These are phyloP conservation scores for Eucalyptus curtisii DNA, from an alignment of 345 rosid genomes.

Conservation along the genomic window DNA sequence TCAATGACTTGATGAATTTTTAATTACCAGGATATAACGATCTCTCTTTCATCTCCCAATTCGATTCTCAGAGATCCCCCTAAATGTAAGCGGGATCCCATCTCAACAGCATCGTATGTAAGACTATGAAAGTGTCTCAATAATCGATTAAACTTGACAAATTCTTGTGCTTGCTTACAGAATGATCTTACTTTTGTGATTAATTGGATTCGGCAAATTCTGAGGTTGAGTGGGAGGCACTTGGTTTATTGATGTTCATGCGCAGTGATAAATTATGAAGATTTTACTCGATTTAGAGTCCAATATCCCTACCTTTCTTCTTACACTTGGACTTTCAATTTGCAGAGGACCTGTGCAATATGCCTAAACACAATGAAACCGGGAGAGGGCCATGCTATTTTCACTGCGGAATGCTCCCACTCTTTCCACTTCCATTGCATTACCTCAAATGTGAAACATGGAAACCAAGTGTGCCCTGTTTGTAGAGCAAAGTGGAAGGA, in stretches of 20 bases:
- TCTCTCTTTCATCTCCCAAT: not conserved
- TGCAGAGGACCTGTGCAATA: constrained; percentile 88
- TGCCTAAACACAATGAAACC: constrained; percentile 71
- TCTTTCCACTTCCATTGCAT: constrained; percentile 97
- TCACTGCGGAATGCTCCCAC: constrained; percentile 96
- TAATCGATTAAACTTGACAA: not conserved
- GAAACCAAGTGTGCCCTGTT: constrained; percentile 87
- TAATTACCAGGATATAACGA: not conserved
- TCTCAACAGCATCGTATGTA: not conserved
- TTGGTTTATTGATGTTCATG: not conserved
- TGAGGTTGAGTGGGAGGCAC: not conserved
- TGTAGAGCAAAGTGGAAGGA: constrained; percentile 95
- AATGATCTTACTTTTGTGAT: not conserved
- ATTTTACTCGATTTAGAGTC: not conserved
- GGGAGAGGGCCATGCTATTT: constrained; percentile 86
- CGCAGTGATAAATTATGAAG: constrained; percentile 2
- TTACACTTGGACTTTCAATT: constrained; percentile 1
- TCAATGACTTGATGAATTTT: not conserved
- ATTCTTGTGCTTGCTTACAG: not conserved
- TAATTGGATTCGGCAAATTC: not conserved
- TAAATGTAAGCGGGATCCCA: not conserved
- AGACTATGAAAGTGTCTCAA: not conserved
- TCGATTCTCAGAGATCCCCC: not conserved
- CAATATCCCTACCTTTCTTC: not conserved
- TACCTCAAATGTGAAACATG: constrained; percentile 81